phyloP scores from a whole-genome alignment of 768 basidiomycete genomes.

The Auricularia cornea region DNA sequence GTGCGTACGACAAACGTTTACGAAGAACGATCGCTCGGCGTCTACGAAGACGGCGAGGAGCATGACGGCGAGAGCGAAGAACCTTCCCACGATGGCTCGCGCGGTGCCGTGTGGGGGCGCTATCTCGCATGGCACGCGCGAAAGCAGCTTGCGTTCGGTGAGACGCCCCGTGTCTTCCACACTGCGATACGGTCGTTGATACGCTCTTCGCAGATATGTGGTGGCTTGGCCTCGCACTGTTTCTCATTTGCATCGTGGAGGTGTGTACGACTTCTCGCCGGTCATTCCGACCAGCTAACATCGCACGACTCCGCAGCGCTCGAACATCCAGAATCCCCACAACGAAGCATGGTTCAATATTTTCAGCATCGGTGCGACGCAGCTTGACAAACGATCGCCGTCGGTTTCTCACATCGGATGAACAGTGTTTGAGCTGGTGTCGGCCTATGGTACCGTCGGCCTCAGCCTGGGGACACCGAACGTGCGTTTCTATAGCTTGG shows the following conservation, averaged over 20 bases:
- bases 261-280: constrained; percentile 30
- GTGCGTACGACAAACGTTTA: constrained; percentile 88
- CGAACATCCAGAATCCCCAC: constrained; percentile 43
- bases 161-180: constrained; percentile 15
- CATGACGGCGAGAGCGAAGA: constrained; percentile 43
- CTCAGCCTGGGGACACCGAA: constrained; percentile 81
- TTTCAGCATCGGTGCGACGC: constrained; percentile 66
- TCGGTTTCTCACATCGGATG: constrained; percentile 12
- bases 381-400: too few species aligned
- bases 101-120: constrained; percentile 62
- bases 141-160: constrained; percentile 86
- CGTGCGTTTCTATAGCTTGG: too few species aligned
- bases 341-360: constrained; percentile 73
- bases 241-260: constrained; percentile 90
- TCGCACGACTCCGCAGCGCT: constrained; percentile 34
- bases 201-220: constrained; percentile 65
- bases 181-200: not conserved
- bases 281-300: not conserved
- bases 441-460: constrained; percentile 84
- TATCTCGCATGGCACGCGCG: constrained; percentile 78
- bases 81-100: constrained; percentile 36
- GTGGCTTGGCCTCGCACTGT: constrained; percentile 84
- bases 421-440: constrained; percentile 76
- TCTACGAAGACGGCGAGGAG: constrained; percentile 49
- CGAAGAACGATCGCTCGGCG: constrained; percentile 84